These are phyloP conservation scores for Rubia yunnanensis DNA, from an alignment of 257 asterid species.

Conservation along the genomic window DNA sequence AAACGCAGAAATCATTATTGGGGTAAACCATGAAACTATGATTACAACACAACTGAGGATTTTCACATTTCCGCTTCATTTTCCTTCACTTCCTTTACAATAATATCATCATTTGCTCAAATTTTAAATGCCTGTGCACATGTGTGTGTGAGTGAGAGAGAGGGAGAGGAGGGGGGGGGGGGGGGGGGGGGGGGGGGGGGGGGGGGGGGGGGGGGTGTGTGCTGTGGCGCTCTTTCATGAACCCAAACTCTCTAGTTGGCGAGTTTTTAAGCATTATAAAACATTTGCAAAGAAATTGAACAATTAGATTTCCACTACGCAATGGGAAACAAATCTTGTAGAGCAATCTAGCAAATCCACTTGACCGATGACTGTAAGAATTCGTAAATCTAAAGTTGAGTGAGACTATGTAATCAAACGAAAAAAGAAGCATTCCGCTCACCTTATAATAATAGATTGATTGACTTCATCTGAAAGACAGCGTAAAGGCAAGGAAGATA, in stretches of 20 bases:
- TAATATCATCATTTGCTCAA: background rate
- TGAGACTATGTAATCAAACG: conserved; percentile 7
- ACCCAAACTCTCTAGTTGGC: too few species aligned
- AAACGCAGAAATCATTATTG: background rate
- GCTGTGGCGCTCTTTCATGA: too few species aligned
- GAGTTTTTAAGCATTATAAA: background rate
- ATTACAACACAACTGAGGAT: background rate
- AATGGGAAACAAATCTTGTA: background rate
- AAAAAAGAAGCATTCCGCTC: conserved; percentile 18
- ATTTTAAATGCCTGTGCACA: background rate
- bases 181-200: too few species aligned
- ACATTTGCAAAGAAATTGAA: background rate
- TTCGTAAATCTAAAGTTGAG: background rate
- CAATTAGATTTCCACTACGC: background rate
- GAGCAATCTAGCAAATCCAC: background rate
- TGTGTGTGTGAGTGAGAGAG: too few species aligned
- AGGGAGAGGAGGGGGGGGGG: too few species aligned
- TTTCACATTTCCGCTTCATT: background rate
- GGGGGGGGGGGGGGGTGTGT: too few species aligned
- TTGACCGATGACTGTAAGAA: background rate
- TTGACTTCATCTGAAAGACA: conserved; percentile 85
- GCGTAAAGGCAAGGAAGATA: conserved; percentile 19
- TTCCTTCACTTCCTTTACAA: too few species aligned
- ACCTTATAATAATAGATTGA: conserved; percentile 98
- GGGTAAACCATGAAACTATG: background rate